A percentile compares a stretch with the other conserved stretches of the same genome.
These are phyloP conservation scores for Trametes pubescens DNA, from an alignment of 1,284 basidiomycete genomes.

Conservation along the genomic window DNA sequence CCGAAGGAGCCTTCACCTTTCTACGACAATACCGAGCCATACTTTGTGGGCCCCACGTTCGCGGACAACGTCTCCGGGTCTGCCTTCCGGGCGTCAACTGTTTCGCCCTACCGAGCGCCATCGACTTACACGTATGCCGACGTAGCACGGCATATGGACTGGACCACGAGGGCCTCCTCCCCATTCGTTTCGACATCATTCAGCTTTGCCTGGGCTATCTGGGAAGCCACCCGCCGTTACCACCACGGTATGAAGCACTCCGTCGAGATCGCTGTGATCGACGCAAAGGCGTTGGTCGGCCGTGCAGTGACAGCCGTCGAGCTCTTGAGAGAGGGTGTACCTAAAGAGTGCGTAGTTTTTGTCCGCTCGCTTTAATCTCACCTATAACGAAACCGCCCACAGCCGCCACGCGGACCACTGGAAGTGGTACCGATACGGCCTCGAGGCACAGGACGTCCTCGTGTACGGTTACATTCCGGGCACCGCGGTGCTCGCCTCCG, in stretches of 20 bases:
- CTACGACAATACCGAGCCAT: constrained; percentile 61
- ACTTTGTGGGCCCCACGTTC: constrained; percentile 71
- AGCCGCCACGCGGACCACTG: constrained; percentile 72
- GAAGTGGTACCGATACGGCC: constrained; percentile 78
- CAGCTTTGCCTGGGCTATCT: constrained; percentile 80
- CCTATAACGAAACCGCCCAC: constrained; percentile 12
- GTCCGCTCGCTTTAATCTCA: neutral
- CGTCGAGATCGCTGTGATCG: constrained; percentile 79
- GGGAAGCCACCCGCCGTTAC: constrained; percentile 80
- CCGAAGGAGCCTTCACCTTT: constrained; percentile 65
- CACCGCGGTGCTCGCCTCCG: constrained; percentile 69
- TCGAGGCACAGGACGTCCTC: constrained; percentile 78
- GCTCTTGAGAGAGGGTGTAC: constrained; percentile 57
- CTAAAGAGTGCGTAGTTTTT: constrained; percentile 58
- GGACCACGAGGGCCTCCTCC: constrained; percentile 74
- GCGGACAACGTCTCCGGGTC: constrained; percentile 45
- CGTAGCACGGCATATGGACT: constrained; percentile 73
- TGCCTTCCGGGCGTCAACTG: constrained; percentile 24
- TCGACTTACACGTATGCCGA: constrained; percentile 61
- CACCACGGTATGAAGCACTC: constrained; percentile 73
- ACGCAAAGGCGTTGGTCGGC: constrained; percentile 63
- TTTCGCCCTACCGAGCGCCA: constrained; percentile 35
- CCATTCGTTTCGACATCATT: constrained; percentile 78
- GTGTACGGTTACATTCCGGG: constrained; percentile 72
- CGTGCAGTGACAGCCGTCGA: constrained; percentile 71